A percentile compares a stretch with the other conserved stretches of the same genome.
phyloP scores from a whole-genome alignment of 2,329 filamentous ascomycete genomes.

The Beauveria scarabaeidicola region DNA sequence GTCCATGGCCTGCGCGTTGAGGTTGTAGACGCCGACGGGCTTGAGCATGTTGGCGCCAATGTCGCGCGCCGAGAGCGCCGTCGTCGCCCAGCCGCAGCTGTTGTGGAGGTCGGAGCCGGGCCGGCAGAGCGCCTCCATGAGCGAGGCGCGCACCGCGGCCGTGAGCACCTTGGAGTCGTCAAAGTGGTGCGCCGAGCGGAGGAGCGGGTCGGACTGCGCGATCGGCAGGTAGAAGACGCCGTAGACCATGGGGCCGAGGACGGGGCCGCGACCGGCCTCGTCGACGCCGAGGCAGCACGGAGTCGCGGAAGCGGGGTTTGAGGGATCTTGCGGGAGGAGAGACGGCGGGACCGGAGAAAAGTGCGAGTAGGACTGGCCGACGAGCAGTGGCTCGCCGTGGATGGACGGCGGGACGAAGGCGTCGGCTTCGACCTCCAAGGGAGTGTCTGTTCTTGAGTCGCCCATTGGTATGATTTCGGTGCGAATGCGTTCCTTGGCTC shows the following conservation, averaged over 20 bases:
- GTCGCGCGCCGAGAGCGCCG: conserved; percentile 72
- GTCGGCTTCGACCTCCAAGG: conserved; percentile 13
- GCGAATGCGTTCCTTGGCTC: too few relatives aligned
- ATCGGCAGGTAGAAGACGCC: conserved; percentile 68
- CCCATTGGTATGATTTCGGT: conserved; percentile 23
- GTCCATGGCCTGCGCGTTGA: conserved; percentile 94
- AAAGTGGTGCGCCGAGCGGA: conserved; percentile 74
- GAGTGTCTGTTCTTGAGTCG: conserved; percentile 22
- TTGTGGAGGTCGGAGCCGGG: conserved; percentile 38
- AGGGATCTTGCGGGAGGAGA: conserved; percentile 40
- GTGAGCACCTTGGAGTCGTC: conserved; percentile 93
- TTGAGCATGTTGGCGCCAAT: conserved; percentile 73
- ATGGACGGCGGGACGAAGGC: conserved; percentile 64
- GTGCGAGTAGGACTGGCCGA: conserved; percentile 61
- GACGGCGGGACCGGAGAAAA: conserved; percentile 59
- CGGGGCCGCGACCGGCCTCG: conserved; percentile 87
- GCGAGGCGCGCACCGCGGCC: conserved; percentile 62
- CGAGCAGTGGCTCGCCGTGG: conserved; percentile 44
- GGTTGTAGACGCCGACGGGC: conserved; percentile 62
- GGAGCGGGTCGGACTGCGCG: conserved; percentile 59
- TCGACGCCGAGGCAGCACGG: conserved; percentile 77
- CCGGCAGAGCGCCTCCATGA: conserved; percentile 65
- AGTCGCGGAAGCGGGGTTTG: conserved; percentile 25
- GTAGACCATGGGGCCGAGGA: conserved; percentile 76
- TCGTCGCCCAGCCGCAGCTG: conserved; percentile 74